Evolutionary conservation across 2,329 filamentous ascomycete genomes (phyloP).

Genomic region (Periconia macrospinosa): DNA sequence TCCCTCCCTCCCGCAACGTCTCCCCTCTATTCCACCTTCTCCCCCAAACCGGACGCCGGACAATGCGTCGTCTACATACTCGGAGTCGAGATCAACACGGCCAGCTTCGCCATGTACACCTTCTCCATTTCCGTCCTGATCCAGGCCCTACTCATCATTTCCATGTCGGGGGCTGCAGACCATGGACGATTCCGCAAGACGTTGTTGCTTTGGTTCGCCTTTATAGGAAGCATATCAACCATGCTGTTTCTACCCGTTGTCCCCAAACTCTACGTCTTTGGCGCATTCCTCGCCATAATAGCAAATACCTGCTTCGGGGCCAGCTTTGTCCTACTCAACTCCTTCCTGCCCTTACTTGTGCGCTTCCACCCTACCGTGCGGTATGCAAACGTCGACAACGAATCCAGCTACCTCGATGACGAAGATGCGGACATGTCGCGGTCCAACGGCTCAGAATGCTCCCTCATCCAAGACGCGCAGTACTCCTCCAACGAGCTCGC

Average conservation of each 20-base stretch:
- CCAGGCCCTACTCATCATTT: constrained; percentile 88
- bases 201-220: constrained; percentile 81
- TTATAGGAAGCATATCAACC: constrained; percentile 76
- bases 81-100: constrained; percentile 88
- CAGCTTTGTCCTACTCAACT: constrained; percentile 93
- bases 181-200: constrained; percentile 88
- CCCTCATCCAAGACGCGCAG: constrained; percentile 25
- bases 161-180: constrained; percentile 93
- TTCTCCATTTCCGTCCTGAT: constrained; percentile 90
- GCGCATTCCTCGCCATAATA: constrained; percentile 80
- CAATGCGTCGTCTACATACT: constrained; percentile 85
- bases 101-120: constrained; percentile 97
- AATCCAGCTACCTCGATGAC: constrained; percentile 26
- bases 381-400: constrained; percentile 23
- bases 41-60: constrained; percentile 30
- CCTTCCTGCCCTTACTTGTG: constrained; percentile 88
- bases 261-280: constrained; percentile 76
- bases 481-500: constrained; percentile 28
- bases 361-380: constrained; percentile 72
- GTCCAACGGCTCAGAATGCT: constrained; percentile 19
- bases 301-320: constrained; percentile 94
- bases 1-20: constrained; percentile 55
- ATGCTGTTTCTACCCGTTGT: constrained; percentile 86
- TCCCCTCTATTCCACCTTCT: constrained; percentile 20
- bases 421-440: constrained; percentile 20